A percentile compares a stretch with the other conserved stretches of the same genome.
These are phyloP conservation scores for Candida koratica DNA, from an alignment of 805 yeast species.

Conservation along the genomic window DNA sequence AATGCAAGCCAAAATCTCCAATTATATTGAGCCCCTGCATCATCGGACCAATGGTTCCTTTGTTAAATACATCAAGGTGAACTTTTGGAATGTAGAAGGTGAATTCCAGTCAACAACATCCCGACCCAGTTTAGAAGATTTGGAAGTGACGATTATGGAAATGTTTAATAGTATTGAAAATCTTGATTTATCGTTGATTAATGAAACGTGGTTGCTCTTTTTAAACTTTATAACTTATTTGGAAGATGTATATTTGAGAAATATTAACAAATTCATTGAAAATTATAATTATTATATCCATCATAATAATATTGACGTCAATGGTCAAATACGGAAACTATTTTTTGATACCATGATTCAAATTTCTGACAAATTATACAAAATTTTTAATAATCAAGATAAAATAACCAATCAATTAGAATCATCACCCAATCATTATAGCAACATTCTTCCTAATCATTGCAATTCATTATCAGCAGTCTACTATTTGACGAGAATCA, in stretches of 20 bases:
- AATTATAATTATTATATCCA: conserved; percentile 35
- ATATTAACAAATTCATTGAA: conserved; percentile 31
- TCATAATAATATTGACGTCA: conserved; percentile 25
- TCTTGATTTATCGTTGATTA: conserved; percentile 38
- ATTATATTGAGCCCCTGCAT: conserved; percentile 33
- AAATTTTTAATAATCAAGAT: conserved; percentile 27
- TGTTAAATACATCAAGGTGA: conserved; percentile 36
- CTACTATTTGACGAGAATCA: conserved; percentile 30
- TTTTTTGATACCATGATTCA: conserved; percentile 26
- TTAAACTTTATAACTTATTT: conserved; percentile 33
- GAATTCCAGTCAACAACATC: conserved; percentile 26
- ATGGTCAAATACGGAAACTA: conserved; percentile 24
- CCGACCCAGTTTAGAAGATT: conserved; percentile 22
- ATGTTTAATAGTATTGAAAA: conserved; percentile 37
- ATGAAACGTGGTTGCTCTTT: conserved; percentile 42
- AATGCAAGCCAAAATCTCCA: conserved; percentile 36
- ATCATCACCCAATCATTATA: conserved; percentile 33
- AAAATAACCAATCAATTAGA: conserved; percentile 34
- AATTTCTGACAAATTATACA: conserved; percentile 23
- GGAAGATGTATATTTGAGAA: conserved; percentile 27
- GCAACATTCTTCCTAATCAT: conserved; percentile 35
- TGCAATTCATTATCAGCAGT: conserved; percentile 40
- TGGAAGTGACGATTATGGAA: conserved; percentile 25
- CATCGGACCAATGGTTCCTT: conserved; percentile 33
- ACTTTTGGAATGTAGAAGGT: conserved; percentile 34